A percentile compares a stretch with the other conserved stretches of the same genome.
These are phyloP conservation scores for Nothophoma quercina DNA, from an alignment of 2,329 filamentous ascomycete genomes.

Conservation along the genomic window DNA sequence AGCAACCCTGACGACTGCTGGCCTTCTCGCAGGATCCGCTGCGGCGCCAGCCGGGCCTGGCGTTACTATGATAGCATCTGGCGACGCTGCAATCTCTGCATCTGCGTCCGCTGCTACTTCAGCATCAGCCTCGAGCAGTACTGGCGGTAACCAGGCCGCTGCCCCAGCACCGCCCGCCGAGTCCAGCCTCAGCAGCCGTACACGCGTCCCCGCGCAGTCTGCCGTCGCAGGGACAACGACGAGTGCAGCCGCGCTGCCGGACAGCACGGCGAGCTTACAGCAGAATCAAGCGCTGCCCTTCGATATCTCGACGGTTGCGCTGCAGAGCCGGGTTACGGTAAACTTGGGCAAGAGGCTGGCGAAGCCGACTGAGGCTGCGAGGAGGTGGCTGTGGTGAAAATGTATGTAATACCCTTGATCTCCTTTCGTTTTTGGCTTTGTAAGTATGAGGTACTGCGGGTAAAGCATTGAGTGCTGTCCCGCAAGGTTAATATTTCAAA, in stretches of 20 bases:
- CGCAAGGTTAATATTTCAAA: slow-evolving; percentile 3
- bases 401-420: slow-evolving; percentile 9
- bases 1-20: slow-evolving; percentile 31
- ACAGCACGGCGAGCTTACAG: slow-evolving; percentile 21
- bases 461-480: slow-evolving; percentile 8
- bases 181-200: slow-evolving; percentile 3
- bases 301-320: slow-evolving; percentile 42
- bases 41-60: slow-evolving; percentile 27
- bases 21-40: slow-evolving; percentile 23
- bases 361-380: slow-evolving; percentile 27
- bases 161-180: slow-evolving; percentile 3
- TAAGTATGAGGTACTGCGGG: not conserved
- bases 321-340: slow-evolving; percentile 48
- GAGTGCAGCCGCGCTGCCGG: slow-evolving; percentile 14
- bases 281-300: slow-evolving; percentile 37
- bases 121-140: not conserved
- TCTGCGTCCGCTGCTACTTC: slow-evolving; percentile 10
- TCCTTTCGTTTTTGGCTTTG: slow-evolving; percentile 3
- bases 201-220: slow-evolving; percentile 26
- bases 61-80: slow-evolving; percentile 28
- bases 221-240: slow-evolving; percentile 30
- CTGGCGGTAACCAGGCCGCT: slow-evolving; percentile 6
- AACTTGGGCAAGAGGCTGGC: slow-evolving; percentile 38
- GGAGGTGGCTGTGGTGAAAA: slow-evolving; percentile 20
- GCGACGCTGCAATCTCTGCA: slow-evolving; percentile 10